A percentile compares a stretch with the other conserved stretches of the same genome.
phyloP scores from a whole-genome alignment of 306 rosid genomes.

The Cucumis sativus region DNA sequence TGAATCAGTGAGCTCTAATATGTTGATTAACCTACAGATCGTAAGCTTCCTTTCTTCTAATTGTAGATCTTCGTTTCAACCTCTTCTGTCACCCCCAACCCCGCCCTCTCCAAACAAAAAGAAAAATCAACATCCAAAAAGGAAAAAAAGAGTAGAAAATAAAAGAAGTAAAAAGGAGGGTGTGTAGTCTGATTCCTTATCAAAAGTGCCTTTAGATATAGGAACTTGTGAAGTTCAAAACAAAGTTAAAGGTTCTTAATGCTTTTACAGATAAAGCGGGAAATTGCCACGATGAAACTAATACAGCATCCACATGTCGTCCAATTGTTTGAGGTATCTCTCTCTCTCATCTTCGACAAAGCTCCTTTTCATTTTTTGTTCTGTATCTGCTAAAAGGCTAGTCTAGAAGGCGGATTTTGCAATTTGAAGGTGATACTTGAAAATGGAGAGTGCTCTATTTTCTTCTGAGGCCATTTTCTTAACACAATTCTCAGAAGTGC shows the following conservation, averaged over 20 bases:
- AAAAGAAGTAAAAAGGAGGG: neutral
- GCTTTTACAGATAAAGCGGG: conserved; percentile 65
- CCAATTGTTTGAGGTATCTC: conserved; percentile 57
- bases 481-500: neutral
- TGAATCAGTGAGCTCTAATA: neutral
- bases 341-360: neutral
- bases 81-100: neutral
- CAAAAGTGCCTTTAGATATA: neutral
- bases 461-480: neutral
- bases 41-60: neutral
- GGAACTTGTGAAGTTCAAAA: neutral
- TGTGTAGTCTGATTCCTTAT: neutral
- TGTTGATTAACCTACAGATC: neutral
- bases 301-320: conserved; percentile 96
- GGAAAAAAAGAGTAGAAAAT: neutral
- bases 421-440: neutral
- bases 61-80: neutral
- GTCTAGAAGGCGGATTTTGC: neutral
- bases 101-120: neutral
- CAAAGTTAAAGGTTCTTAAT: conserved; percentile 6
- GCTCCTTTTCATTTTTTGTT: neutral
- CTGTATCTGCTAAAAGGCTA: neutral
- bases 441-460: neutral
- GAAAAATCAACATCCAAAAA: neutral
- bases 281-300: conserved; percentile 92